Evolutionary conservation across 345 rosid genomes (phyloP), one percentile per base, ranked within the genome.

Genomic region (Rhizophora mangle): DNA sequence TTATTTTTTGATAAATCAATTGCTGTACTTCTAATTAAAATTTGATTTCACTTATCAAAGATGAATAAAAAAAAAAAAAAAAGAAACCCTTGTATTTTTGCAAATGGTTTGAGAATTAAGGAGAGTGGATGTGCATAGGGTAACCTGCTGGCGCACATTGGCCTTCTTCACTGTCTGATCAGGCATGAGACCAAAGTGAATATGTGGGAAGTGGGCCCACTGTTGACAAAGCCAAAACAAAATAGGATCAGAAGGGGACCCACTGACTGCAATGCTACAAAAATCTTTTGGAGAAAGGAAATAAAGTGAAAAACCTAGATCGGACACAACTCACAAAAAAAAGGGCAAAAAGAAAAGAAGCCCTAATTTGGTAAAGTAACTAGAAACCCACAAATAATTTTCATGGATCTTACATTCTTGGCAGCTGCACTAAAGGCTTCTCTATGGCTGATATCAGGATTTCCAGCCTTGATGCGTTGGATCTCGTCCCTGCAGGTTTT

Each of bases 361-460:
- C 77, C 63, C 68, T 62, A 67, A 67, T 72, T 64, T 58, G 53
- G 82, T 74, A 74, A 71, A 68, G 80, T 72, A 53, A 67, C 46
- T 36, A 73, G 66, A 66, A 69, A 22, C 71, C 70, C 60, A 43
- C 46, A 64, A 34, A 53, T 30, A 60, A 70, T 11, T 24, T 59
- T 66, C 55, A 22, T 60, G 79, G 77, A 71, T 76, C 91, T 88
- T 73, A 96, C 99, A 80, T 96, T 96, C 84, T 96, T 96, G 55
- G 99, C 99, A 79, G 99, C 99, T 31, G 98, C 99, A 81, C 99
- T 90, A 69, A 96, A 96, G 69, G 99, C 99, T 74, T 96, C 99
- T 79, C 99, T 86, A 88, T 96, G 99, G 79, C 96, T 96, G 46
- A 96, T 96, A 78, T 96, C 98, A 74, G 98, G 99, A 76, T 96